Evolutionary conservation across 306 rosid species (phyloP).

Genomic region (Gillenia trifoliata): DNA sequence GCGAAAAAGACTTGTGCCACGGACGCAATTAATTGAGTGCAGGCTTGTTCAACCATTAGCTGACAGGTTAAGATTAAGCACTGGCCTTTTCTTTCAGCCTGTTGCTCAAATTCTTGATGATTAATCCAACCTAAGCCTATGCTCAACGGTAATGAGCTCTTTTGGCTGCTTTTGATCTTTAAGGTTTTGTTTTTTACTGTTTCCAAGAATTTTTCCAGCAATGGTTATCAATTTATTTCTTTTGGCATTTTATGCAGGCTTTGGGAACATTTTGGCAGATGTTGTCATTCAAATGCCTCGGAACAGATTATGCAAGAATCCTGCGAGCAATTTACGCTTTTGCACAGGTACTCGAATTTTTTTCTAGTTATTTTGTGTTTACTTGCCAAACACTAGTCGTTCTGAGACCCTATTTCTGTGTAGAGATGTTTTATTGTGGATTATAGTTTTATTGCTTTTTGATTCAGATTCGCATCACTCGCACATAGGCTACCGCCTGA

Average conservation of each 20-base stretch:
- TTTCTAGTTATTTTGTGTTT: neutral
- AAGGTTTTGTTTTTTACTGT: neutral
- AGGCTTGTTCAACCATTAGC: too few species aligned
- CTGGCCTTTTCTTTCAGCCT: neutral
- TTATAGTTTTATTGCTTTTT: neutral
- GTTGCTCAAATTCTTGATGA: neutral
- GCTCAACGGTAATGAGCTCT: neutral
- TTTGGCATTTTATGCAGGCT: constrained; percentile 49
- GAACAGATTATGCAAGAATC: constrained; percentile 95
- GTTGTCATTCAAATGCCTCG: constrained; percentile 92
- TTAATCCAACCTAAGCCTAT: neutral
- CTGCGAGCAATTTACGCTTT: constrained; percentile 86
- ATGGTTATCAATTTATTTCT: constrained; percentile 20
- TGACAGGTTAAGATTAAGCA: too few species aligned
- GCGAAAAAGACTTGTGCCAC: neutral
- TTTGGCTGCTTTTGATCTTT: neutral
- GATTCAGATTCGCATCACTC: constrained; percentile 63
- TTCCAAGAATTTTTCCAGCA: constrained; percentile 2
- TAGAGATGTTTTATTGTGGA: neutral
- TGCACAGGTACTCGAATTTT: constrained; percentile 68
- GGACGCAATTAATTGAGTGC: neutral
- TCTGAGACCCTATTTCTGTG: too few species aligned
- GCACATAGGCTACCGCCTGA: constrained; percentile 42
- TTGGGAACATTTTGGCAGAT: constrained; percentile 92
- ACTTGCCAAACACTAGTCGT: too few species aligned